Conservation (phyloP, 345 rosid species). For the Pistacia vera region DNA sequence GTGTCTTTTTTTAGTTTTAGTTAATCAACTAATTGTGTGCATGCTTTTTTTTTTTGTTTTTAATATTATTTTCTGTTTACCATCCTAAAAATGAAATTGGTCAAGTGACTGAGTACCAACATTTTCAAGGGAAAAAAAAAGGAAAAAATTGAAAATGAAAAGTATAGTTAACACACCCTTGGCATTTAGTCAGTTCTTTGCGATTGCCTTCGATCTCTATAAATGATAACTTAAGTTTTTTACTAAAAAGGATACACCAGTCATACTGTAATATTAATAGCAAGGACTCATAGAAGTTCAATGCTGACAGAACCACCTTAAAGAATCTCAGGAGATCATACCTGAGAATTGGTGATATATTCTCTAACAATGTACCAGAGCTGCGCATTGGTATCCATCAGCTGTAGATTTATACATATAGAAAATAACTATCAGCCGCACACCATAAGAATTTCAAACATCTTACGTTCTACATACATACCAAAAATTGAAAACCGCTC, state of each 20-base stretch:
- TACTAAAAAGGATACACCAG: background rate
- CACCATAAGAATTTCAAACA: conserved; percentile 20
- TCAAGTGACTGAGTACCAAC: too few relatives aligned
- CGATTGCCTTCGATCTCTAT: background rate
- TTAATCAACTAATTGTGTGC: too few relatives aligned
- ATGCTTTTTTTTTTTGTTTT: background rate
- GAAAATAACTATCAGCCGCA: conserved; percentile 26
- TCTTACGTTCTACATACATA: conserved; percentile 37
- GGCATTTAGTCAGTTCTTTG: too few relatives aligned
- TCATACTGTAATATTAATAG: background rate
- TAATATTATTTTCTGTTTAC: too few relatives aligned
- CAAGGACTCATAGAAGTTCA: conserved; percentile 1
- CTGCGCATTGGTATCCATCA: conserved; percentile 98
- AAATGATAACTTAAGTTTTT: conserved; percentile 2
- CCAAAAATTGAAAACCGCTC: conserved; percentile 98
- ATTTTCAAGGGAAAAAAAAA: too few relatives aligned
- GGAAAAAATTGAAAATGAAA: too few relatives aligned
- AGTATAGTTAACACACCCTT: too few relatives aligned
- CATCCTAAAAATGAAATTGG: too few relatives aligned
- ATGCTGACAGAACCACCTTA: conserved; percentile 15
- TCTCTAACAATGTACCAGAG: conserved; percentile 98
- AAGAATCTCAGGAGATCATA: conserved; percentile 34
- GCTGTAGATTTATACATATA: conserved; percentile 46
- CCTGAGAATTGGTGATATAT: conserved; percentile 94
- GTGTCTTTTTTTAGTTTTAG: too few relatives aligned